Evolutionary conservation across 371 early-diverging fungal genomes (phyloP).

Genomic region (Syncephalastrum contaminatum): DNA sequence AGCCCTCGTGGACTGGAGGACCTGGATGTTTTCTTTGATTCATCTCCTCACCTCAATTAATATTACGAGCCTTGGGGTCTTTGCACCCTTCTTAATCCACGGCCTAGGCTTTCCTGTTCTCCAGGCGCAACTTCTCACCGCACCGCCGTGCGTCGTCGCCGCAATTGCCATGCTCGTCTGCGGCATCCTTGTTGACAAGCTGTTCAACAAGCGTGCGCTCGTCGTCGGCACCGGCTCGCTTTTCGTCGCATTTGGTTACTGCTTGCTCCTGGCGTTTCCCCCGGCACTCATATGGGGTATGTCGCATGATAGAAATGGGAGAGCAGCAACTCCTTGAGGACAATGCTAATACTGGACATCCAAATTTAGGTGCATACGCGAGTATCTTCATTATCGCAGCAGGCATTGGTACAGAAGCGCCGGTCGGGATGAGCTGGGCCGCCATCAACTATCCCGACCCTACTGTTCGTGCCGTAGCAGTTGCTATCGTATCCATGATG

Average conservation of each 20-base stretch:
- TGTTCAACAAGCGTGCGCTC: constrained; percentile 12
- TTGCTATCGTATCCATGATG: constrained; percentile 35
- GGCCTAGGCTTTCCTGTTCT: constrained; percentile 33
- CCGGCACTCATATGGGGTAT: too few relatives aligned
- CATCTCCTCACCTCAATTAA: constrained; percentile 16
- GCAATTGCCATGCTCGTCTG: constrained; percentile 14
- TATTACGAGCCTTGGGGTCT: constrained; percentile 17
- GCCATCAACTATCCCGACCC: constrained; percentile 31
- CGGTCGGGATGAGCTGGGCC: constrained; percentile 32
- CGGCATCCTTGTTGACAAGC: constrained; percentile 17
- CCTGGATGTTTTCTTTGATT: constrained; percentile 17
- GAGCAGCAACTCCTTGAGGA: too few relatives aligned
- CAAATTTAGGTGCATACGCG: constrained; percentile 9
- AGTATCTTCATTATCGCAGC: constrained; percentile 15
- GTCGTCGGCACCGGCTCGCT: constrained; percentile 14
- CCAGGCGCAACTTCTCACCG: constrained; percentile 37
- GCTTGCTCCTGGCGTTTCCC: constrained; percentile 7
- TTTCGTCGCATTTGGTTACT: constrained; percentile 14
- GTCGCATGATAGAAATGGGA: too few relatives aligned
- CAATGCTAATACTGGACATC: too few relatives aligned
- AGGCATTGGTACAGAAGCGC: constrained; percentile 20
- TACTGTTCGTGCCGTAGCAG: constrained; percentile 30
- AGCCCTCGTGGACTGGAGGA: constrained; percentile 16
- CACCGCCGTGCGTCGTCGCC: constrained; percentile 31
- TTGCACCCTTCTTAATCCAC: constrained; percentile 17